A percentile compares a stretch with the other conserved stretches of the same genome.
Evolutionary conservation across 148 eudicot species (phyloP).

Genomic region (Camellia sinensis): DNA sequence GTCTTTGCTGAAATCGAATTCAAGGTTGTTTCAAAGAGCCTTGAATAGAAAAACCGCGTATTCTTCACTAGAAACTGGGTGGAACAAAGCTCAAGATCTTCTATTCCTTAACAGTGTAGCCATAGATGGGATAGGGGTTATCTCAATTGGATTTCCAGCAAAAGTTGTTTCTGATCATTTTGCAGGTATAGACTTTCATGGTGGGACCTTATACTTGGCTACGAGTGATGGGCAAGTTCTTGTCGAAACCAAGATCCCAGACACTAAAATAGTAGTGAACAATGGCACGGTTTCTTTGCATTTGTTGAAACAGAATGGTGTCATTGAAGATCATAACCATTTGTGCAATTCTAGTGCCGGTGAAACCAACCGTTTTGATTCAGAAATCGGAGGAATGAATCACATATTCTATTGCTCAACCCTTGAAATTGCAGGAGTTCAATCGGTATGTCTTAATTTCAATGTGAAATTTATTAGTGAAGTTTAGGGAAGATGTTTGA

Average conservation of each 20-base stretch:
- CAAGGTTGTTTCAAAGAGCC: neutral
- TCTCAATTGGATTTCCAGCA: neutral
- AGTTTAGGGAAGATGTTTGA: too few species aligned
- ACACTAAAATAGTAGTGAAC: neutral
- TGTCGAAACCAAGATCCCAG: constrained; percentile 1
- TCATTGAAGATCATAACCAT: neutral
- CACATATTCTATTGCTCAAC: neutral
- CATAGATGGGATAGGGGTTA: neutral
- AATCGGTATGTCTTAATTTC: neutral
- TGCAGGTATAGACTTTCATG: neutral
- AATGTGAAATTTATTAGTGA: too few species aligned
- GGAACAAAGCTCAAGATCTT: neutral
- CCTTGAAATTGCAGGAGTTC: neutral
- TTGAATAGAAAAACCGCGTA: neutral
- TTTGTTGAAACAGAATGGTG: neutral
- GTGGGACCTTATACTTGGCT: neutral
- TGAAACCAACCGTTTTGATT: neutral
- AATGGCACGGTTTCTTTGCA: neutral
- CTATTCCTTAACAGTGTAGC: neutral
- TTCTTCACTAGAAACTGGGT: neutral
- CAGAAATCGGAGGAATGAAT: neutral
- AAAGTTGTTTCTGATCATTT: neutral
- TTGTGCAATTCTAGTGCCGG: neutral
- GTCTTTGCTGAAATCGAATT: neutral
- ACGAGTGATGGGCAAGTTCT: neutral